phyloP scores from a whole-genome alignment of 2,329 filamentous ascomycete genomes.

The Trichoderma atrobrunneum region DNA sequence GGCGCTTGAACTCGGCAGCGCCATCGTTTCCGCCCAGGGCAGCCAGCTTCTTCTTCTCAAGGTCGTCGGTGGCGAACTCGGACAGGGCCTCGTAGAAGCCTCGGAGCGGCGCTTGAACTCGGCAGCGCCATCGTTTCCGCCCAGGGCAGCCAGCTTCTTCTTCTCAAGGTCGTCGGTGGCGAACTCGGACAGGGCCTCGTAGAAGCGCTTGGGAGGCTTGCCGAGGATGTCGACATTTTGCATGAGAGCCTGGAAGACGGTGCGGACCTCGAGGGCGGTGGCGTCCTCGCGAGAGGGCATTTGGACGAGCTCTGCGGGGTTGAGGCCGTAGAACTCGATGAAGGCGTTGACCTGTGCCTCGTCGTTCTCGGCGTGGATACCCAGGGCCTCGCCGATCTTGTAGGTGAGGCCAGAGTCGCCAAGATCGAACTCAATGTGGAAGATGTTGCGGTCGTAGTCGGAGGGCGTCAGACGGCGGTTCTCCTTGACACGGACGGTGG shows the following conservation, averaged over 20 bases:
- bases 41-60: constrained; percentile 76
- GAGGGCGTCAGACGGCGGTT: constrained; percentile 86
- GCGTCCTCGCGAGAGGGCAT: constrained; percentile 81
- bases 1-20: constrained; percentile 85
- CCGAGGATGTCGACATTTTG: constrained; percentile 97
- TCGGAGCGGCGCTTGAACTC: constrained; percentile 93
- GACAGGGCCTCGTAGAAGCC: constrained; percentile 90
- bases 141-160: constrained; percentile 73
- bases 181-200: constrained; percentile 85
- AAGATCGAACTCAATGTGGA: constrained; percentile 99
- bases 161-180: constrained; percentile 80
- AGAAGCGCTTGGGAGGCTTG: constrained; percentile 95
- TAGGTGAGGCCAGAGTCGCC: constrained; percentile 89
- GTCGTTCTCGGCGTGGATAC: constrained; percentile 95
- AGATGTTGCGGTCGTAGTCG: constrained; percentile 96
- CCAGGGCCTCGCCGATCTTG: constrained; percentile 94
- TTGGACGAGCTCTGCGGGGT: constrained; percentile 82
- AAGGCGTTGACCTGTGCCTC: constrained; percentile 74
- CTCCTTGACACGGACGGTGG: constrained; percentile 86
- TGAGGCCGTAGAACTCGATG: constrained; percentile 84
- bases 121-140: constrained; percentile 72
- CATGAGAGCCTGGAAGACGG: constrained; percentile 83
- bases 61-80: constrained; percentile 78
- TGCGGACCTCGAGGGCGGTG: constrained; percentile 76
- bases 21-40: constrained; percentile 75